Evolutionary conservation across 2,329 filamentous ascomycete genomes (phyloP).

Genomic region (Fusarium robinianum): DNA sequence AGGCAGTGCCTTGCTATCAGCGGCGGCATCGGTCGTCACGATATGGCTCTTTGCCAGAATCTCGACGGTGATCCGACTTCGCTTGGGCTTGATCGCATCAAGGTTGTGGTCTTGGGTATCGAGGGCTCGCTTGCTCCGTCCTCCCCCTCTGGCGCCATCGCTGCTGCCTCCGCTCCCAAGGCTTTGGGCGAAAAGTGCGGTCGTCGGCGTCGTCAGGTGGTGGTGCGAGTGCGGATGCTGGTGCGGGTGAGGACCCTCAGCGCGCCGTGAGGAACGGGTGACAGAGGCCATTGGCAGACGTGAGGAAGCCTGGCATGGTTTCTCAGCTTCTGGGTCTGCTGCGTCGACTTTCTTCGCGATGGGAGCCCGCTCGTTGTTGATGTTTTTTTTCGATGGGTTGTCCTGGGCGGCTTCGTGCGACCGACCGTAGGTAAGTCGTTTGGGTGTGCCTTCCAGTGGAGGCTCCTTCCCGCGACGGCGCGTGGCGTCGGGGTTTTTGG

Average conservation of each 20-base stretch:
- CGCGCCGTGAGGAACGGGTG: constrained; percentile 56
- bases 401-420: constrained; percentile 32
- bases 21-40: constrained; percentile 28
- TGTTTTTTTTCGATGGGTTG: constrained; percentile 36
- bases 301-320: constrained; percentile 46
- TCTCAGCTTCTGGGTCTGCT: constrained; percentile 28
- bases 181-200: constrained; percentile 41
- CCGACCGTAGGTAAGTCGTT: constrained; percentile 19
- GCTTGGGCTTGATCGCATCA: constrained; percentile 53
- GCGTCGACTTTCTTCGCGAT: constrained; percentile 34
- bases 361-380: constrained; percentile 34
- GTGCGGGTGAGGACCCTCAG: constrained; percentile 51
- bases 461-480: constrained; percentile 14
- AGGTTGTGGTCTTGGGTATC: constrained; percentile 51
- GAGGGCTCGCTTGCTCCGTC: constrained; percentile 52
- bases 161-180: constrained; percentile 44
- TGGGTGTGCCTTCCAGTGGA: constrained; percentile 2
- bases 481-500: constrained; percentile 22
- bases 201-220: constrained; percentile 38
- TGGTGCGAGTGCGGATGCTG: constrained; percentile 41
- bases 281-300: constrained; percentile 54
- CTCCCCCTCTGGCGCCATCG: constrained; percentile 44
- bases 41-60: constrained; percentile 46
- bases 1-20: constrained; percentile 34
- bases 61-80: constrained; percentile 57